These are phyloP conservation scores for Medicago ruthenica DNA, from an alignment of 306 rosid species.

Conservation along the genomic window DNA sequence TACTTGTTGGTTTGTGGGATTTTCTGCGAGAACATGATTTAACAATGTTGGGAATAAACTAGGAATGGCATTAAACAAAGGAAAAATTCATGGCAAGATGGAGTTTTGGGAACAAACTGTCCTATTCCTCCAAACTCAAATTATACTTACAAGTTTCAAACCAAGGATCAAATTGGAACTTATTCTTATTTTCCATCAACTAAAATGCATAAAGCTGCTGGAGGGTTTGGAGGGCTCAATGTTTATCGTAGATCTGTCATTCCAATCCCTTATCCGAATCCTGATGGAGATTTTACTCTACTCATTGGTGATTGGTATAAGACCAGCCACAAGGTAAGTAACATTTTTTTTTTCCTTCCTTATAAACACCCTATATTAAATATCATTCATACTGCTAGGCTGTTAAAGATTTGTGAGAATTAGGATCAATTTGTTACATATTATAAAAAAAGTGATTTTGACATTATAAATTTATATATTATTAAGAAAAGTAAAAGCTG, in stretches of 20 bases:
- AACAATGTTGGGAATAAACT: slow-evolving; percentile 31
- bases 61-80: slow-evolving; percentile 98
- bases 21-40: slow-evolving; percentile 2
- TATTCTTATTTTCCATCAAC: slow-evolving; percentile 90
- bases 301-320: slow-evolving; percentile 96
- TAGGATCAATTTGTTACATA: too few species aligned
- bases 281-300: slow-evolving; percentile 83
- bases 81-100: slow-evolving; percentile 99
- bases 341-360: neutral
- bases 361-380: slow-evolving; percentile 7
- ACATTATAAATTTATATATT: too few species aligned
- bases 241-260: slow-evolving; percentile 75
- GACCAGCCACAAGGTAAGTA: slow-evolving; percentile 73
- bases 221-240: slow-evolving; percentile 90
- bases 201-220: slow-evolving; percentile 81
- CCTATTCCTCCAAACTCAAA: slow-evolving; percentile 91
- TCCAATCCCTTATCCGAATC: slow-evolving; percentile 80
- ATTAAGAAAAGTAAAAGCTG: too few species aligned
- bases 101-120: slow-evolving; percentile 93
- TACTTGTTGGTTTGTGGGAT: neutral
- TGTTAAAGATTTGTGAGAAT: neutral
- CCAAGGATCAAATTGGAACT: slow-evolving; percentile 94
- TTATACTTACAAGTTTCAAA: slow-evolving; percentile 82
- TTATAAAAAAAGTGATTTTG: neutral
- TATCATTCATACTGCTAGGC: too few species aligned